These are phyloP conservation scores for Achlya hypogyna DNA, from an alignment of 352 stramenopile genomes.

Conservation along the genomic window DNA sequence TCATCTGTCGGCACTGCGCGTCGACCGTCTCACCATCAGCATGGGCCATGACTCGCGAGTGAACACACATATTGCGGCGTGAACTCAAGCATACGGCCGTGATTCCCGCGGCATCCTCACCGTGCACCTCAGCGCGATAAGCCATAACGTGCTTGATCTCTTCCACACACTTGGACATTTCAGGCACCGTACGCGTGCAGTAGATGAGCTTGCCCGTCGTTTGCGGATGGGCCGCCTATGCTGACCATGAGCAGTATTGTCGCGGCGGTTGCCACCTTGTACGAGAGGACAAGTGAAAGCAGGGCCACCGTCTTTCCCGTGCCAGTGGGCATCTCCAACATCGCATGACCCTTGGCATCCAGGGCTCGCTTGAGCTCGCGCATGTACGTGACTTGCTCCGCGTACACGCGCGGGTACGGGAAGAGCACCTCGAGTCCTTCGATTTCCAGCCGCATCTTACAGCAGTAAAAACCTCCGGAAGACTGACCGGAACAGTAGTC, in stretches of 20 bases:
- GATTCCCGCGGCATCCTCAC: conserved; percentile 37
- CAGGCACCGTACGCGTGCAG: conserved; percentile 98
- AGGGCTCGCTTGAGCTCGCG: conserved; percentile 95
- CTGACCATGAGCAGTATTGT: background rate
- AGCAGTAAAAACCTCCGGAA: background rate
- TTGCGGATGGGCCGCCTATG: conserved; percentile 90
- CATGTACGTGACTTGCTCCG: conserved; percentile 99
- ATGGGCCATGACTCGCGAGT: conserved; percentile 93
- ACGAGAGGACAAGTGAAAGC: conserved; percentile 93
- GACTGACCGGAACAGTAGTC: background rate
- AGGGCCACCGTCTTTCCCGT: conserved; percentile 98
- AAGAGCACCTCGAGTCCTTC: conserved; percentile 98
- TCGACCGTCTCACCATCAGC: conserved; percentile 96
- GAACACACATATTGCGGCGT: conserved; percentile 97
- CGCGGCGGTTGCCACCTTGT: conserved; percentile 29
- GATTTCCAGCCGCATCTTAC: conserved; percentile 87
- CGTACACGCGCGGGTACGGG: conserved; percentile 95
- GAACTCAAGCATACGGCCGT: conserved; percentile 88
- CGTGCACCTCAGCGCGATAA: conserved; percentile 63
- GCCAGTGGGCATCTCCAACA: conserved; percentile 98
- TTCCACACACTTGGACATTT: conserved; percentile 98
- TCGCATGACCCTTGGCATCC: conserved; percentile 93
- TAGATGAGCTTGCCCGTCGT: conserved; percentile 97
- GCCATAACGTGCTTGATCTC: conserved; percentile 94
- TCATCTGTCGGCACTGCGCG: conserved; percentile 94